phyloP scores from a whole-genome alignment of 2,329 filamentous ascomycete genomes.

The Colletotrichum sp. region DNA sequence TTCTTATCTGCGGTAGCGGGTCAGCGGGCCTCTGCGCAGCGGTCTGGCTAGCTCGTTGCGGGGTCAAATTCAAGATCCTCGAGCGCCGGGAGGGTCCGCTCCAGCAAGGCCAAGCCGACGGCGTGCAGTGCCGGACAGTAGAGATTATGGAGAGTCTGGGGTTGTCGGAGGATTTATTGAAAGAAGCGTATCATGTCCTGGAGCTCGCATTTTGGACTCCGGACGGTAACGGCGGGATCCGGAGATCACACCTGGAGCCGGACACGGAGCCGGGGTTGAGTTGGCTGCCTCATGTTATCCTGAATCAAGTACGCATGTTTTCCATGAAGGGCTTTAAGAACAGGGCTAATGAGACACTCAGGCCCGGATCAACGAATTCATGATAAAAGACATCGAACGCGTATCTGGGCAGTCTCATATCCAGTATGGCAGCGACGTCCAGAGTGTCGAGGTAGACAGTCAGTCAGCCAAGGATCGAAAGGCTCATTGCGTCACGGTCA shows the following conservation, averaged over 20 bases:
- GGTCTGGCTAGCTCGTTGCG: constrained; percentile 44
- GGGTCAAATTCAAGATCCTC: constrained; percentile 45
- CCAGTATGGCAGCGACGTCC: constrained; percentile 60
- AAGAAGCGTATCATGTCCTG: constrained; percentile 61
- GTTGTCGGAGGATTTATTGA: constrained; percentile 57
- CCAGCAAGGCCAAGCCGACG: constrained; percentile 63
- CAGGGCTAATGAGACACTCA: fast-evolving
- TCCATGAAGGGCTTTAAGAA: fast-evolving
- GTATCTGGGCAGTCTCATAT: constrained; percentile 45
- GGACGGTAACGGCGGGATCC: constrained; percentile 38
- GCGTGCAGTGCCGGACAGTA: constrained; percentile 64
- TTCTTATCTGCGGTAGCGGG: constrained; percentile 14
- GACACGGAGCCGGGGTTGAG: constrained; percentile 60
- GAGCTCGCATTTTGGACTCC: constrained; percentile 63
- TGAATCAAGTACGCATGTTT: constrained; percentile 46
- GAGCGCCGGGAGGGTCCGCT: constrained; percentile 28
- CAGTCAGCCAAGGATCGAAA: constrained; percentile 35
- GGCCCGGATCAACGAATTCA: constrained; percentile 56
- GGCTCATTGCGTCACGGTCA: constrained; percentile 43
- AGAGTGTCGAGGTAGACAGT: constrained; percentile 51
- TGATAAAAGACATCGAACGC: constrained; percentile 52
- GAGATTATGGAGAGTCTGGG: constrained; percentile 67
- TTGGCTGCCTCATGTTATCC: constrained; percentile 60
- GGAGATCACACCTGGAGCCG: constrained; percentile 49
- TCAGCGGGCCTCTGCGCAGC: constrained; percentile 48